Evolutionary conservation across 768 basidiomycete species (phyloP).

Genomic region (Crepidotus variabilis): DNA sequence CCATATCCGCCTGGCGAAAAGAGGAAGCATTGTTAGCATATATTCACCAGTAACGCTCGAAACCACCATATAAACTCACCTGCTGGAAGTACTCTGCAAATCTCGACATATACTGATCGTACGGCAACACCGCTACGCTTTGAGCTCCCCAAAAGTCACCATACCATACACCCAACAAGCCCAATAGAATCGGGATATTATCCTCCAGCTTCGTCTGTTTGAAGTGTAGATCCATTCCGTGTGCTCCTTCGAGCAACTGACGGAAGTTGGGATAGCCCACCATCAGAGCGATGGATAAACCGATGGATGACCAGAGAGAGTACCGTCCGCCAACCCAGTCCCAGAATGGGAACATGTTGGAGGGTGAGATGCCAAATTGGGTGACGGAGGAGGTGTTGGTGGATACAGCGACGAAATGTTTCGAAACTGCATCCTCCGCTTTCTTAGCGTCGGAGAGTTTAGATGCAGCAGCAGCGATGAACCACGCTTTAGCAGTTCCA

Average conservation of each 20-base stretch:
- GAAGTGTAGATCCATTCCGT: slow-evolving; percentile 98
- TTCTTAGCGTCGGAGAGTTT: slow-evolving; percentile 69
- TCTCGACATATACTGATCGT: slow-evolving; percentile 98
- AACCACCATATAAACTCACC: slow-evolving; percentile 24
- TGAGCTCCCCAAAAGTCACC: slow-evolving; percentile 98
- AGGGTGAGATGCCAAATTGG: slow-evolving; percentile 83
- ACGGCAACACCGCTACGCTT: slow-evolving; percentile 92
- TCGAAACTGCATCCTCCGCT: slow-evolving; percentile 33
- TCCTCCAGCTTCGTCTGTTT: slow-evolving; percentile 80
- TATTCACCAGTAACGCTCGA: not conserved
- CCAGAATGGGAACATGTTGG: slow-evolving; percentile 99
- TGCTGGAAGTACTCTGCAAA: slow-evolving; percentile 99
- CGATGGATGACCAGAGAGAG: slow-evolving; percentile 98
- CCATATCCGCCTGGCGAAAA: slow-evolving; percentile 95
- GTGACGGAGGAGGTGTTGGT: slow-evolving; percentile 95
- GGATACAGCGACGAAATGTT: slow-evolving; percentile 97
- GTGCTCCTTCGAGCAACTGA: slow-evolving; percentile 84
- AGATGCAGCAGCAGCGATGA: slow-evolving; percentile 79
- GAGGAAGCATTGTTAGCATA: not conserved
- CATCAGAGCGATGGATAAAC: slow-evolving; percentile 87
- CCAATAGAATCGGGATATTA: slow-evolving; percentile 91
- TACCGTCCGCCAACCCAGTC: slow-evolving; percentile 99
- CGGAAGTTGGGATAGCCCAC: slow-evolving; percentile 96
- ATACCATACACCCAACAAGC: slow-evolving; percentile 94
- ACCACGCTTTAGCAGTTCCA: slow-evolving; percentile 91